Conservation (phyloP, 208 protist species). For the Acanthamoeba triangularis region DNA sequence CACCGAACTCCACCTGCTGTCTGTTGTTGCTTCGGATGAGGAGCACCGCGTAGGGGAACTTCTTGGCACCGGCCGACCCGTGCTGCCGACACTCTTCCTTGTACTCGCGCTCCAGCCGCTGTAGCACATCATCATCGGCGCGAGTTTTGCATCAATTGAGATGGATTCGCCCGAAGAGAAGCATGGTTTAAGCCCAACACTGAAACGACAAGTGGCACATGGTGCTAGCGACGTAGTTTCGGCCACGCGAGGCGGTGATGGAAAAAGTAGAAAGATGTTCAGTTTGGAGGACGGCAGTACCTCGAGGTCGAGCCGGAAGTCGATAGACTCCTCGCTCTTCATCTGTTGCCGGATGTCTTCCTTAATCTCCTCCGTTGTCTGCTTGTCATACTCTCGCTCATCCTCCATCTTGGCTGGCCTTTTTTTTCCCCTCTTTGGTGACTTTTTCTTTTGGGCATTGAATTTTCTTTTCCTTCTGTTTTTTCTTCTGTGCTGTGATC, state of each 20-base stretch:
- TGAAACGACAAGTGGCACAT: not conserved
- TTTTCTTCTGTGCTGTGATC: no score
- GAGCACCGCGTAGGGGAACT: conserved; percentile 52
- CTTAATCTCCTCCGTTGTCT: conserved; percentile 19
- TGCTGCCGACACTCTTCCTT: conserved; percentile 1
- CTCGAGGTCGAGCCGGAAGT: conserved; percentile 6
- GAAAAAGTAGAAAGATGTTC: not conserved
- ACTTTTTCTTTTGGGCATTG: no score
- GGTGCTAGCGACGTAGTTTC: not conserved
- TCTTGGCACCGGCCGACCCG: not conserved
- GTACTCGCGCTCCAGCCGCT: conserved; percentile 54
- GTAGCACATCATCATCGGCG: no score
- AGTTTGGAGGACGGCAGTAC: not conserved
- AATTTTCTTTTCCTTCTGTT: no score
- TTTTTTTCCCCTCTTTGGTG: no score
- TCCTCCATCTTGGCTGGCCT: no score
- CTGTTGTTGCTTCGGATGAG: conserved; percentile 48
- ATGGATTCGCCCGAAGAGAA: no score
- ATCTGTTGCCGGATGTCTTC: conserved; percentile 43
- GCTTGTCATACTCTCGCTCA: conserved; percentile 14
- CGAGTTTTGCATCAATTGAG: no score
- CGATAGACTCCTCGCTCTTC: conserved; percentile 35
- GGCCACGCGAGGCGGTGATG: not conserved
- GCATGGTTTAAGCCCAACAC: not conserved
- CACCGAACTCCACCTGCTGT: not conserved